Conservation (phyloP, 179 eudicot species). For the Nepenthes alata region DNA sequence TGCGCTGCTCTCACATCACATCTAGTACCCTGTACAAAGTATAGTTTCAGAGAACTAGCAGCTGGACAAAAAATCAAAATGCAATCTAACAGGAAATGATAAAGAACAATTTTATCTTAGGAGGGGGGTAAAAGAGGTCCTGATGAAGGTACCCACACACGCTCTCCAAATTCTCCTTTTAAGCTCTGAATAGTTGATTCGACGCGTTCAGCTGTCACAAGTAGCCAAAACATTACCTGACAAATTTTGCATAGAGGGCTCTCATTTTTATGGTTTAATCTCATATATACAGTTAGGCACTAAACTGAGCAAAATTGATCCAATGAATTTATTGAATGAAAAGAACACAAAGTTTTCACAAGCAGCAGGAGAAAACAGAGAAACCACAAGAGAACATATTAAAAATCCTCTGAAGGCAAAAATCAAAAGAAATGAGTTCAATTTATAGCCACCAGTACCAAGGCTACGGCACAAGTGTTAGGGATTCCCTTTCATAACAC, state of each 20-base stretch:
- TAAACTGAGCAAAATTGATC: too few species aligned
- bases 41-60: not conserved
- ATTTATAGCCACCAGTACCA: too few species aligned
- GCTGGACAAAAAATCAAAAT: not conserved
- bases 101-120: constrained; percentile 2
- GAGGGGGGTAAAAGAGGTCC: constrained; percentile 15
- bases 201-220: constrained; percentile 62
- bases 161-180: constrained; percentile 62
- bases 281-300: too few species aligned
- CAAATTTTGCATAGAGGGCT: not conserved
- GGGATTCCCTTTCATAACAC: too few species aligned
- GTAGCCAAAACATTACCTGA: constrained; percentile 1
- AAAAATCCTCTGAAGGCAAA: too few species aligned
- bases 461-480: too few species aligned
- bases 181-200: constrained; percentile 56
- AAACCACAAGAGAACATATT: too few species aligned
- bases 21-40: constrained; percentile 49
- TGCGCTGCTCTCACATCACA: constrained; percentile 80
- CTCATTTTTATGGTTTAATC: not conserved
- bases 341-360: too few species aligned
- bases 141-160: constrained; percentile 92
- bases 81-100: not conserved
- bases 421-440: too few species aligned
- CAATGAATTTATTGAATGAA: too few species aligned
- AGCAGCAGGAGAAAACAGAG: too few species aligned